Base-by-base conservation (phyloP, 306 rosid species). In the Cucurbita pepo region DNA sequence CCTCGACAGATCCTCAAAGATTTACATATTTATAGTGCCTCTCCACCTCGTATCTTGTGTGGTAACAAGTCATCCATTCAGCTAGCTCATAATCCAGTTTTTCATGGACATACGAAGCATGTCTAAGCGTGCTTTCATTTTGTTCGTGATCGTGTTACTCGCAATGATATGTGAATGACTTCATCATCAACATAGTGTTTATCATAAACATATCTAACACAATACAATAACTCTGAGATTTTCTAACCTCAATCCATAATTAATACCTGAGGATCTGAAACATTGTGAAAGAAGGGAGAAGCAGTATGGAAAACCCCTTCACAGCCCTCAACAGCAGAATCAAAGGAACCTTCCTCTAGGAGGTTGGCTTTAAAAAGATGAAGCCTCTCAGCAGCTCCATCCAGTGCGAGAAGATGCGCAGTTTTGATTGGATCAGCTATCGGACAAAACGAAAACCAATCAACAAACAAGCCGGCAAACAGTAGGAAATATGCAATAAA, bases 271-370 rank as follows among this genome's bases (percentile, higher is more conserved):
- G 79, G 84, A 44, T 81, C 77, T 44, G 15, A 59, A 58, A 52
- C 71, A 7, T 5, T 4, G 6, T 10, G 44, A 43, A 53, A 60
- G 64, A 61, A 52, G 16, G 85, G 82, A 56, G 85, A 81, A 21
- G 85, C 82, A 0, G 82, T 75, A 51, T 81, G 84, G 41, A 81
- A 81, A 78, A 81, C 82, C 34, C 79, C 81, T 61, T 61, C 54
- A 40, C 84, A 54, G 1, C 82, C 85, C 55, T 75, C 66, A 22
- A 81, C 66, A n/a, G 56, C 14, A 13, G 75, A 70, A 62, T 81
- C 77, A 30, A 81, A 81, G 25, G 75, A 61, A 16, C 79, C 34
- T 30, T 30, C 34, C 34, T 30, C 34, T 30, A 30, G 34, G 34
- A 30, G 34, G 34, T 30, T 30, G 34, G 34, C 34, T 30, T 30